Evolutionary conservation across 2,329 filamentous ascomycete species (phyloP), one percentile per base, ranked within the genome.

Genomic region (Arthrinium phaeospermum): DNA sequence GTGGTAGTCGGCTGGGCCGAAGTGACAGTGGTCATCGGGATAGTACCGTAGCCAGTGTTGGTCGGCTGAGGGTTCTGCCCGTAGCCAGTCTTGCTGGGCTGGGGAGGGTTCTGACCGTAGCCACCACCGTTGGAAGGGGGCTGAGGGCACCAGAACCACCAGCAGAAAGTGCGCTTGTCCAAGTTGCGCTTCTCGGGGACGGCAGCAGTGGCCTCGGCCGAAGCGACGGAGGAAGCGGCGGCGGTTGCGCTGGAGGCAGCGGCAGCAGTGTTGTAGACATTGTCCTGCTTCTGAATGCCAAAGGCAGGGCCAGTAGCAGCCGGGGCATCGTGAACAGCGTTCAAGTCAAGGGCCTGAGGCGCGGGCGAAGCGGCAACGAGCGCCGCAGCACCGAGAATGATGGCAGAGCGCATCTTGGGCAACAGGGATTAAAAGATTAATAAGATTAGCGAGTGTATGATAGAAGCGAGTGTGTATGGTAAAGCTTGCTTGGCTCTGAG

Each of bases 381-480:
- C n/a, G 69, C 71, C 30, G 71, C 73, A 37, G 72, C 71, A 47
- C 71, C 69, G 47, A 74, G 68, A 8, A 72, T 1, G 46, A 67
- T 34, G 53, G 53, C 19, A 46, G 71, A 67, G 44, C 57, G 61
- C 68, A 72, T 72, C 24, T 13, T 47, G 53, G 16, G 16, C n/a
- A 19, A 14, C 37, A 22, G 10, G 10, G 10, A 64, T 44, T 19
- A 46, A 47, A n/a, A 5, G 61, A 68, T 64, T 45, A 67, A 19
- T 41, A 49, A 19, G 14, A 44, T 57, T 30, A 68, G 70, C 27
- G 61, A 45, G 16, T 67, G 45, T 71, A 14, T 53, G 13, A 30
- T 46, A n/a, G 44, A 44, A 68, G 45, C 45, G 64, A 53, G 67
- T 22, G 67, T 45, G 67, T 19, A 22, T n/a, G 67, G 14, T 45